Conservation (phyloP, 2,329 filamentous ascomycete genomes). For the Aspergillus eucalypticola region DNA sequence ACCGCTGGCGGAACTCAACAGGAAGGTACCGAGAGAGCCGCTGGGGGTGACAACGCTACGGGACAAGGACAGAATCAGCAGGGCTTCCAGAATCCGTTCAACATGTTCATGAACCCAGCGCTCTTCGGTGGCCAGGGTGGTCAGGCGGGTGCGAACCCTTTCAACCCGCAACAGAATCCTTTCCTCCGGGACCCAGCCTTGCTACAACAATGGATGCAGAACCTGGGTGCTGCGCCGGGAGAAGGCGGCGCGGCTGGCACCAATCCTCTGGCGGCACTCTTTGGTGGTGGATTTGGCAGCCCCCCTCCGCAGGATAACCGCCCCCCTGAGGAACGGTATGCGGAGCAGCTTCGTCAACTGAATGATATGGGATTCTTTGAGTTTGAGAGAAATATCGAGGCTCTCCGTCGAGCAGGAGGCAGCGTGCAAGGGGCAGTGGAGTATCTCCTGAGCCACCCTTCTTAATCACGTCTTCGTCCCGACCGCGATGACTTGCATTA, state of each 20-base stretch:
- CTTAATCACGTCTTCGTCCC: constrained; percentile 16
- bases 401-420: constrained; percentile 82
- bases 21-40: constrained; percentile 31
- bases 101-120: constrained; percentile 53
- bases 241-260: constrained; percentile 37
- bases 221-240: constrained; percentile 44
- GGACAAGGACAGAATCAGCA: constrained; percentile 39
- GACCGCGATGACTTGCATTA: neutral
- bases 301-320: constrained; percentile 72
- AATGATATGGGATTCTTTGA: constrained; percentile 99
- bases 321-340: constrained; percentile 91
- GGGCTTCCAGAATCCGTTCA: constrained; percentile 65
- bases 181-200: constrained; percentile 61
- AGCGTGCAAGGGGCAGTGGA: constrained; percentile 79
- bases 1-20: constrained; percentile 31
- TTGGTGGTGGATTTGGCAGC: constrained; percentile 50
- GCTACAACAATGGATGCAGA: constrained; percentile 58
- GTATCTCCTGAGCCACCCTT: constrained; percentile 41
- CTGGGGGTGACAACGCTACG: constrained; percentile 30
- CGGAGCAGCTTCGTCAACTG: constrained; percentile 82
- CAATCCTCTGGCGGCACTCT: constrained; percentile 50
- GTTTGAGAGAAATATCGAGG: constrained; percentile 89
- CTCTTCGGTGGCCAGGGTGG: constrained; percentile 37
- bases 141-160: constrained; percentile 49
- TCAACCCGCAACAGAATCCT: constrained; percentile 52